A percentile compares a stretch with the other conserved stretches of the same genome.
phyloP scores from a whole-genome alignment of 495 filamentous ascomycete species.

The Daldinia loculata region DNA sequence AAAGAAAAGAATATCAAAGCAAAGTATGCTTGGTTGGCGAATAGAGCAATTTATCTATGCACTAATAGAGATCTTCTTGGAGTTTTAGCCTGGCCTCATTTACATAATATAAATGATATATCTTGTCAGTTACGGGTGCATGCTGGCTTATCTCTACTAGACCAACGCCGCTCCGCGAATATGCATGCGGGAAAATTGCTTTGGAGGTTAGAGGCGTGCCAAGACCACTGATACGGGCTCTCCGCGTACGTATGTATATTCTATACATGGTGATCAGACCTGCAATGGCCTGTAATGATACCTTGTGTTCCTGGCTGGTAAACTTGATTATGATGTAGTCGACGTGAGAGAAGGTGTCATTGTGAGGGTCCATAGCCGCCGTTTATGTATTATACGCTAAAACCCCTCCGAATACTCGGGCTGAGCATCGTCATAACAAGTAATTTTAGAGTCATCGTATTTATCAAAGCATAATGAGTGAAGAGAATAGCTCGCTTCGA shows the following conservation, averaged over 20 bases:
- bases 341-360: conserved; percentile 13
- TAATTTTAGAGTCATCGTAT: not conserved
- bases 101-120: not conserved
- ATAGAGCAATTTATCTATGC: not conserved
- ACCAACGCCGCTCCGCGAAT: not conserved
- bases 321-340: conserved; percentile 24
- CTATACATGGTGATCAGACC: conserved; percentile 15
- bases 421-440: not conserved
- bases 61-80: too few species aligned
- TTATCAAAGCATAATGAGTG: not conserved
- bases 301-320: conserved; percentile 27
- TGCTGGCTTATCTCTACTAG: conserved; percentile 1
- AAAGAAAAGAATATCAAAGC: not conserved
- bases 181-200: conserved; percentile 1
- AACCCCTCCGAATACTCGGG: not conserved
- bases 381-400: not conserved
- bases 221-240: conserved; percentile 25
- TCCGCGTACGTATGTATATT: conserved; percentile 13
- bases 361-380: not conserved
- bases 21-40: not conserved
- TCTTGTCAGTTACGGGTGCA: not conserved
- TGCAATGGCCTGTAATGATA: conserved; percentile 23
- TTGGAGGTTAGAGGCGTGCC: conserved; percentile 24
- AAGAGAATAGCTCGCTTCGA: not conserved
- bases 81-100: too few species aligned